Percentiles rank a stretch among this genome's conserved stretches.
phyloP scores from a whole-genome alignment of 352 stramenopile species.

The Globisporangium barbulae region DNA sequence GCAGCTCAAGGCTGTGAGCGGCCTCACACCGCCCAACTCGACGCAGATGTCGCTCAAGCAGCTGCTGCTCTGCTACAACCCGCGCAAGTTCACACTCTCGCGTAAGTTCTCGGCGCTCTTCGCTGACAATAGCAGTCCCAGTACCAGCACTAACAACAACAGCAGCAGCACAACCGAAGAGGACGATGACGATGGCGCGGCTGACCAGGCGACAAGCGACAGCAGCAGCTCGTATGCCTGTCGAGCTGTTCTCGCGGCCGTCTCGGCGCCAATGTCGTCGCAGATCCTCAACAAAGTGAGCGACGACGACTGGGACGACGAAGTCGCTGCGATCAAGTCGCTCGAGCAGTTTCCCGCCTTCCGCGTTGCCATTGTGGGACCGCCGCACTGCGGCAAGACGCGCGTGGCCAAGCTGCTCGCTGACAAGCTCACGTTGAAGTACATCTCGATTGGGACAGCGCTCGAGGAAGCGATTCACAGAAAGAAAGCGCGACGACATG shows the following conservation, averaged over 20 bases:
- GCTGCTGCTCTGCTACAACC: constrained; percentile 67
- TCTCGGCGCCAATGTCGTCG: constrained; percentile 4
- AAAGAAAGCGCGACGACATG: constrained; percentile 14
- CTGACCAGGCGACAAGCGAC: not conserved
- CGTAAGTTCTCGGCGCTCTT: constrained; percentile 55
- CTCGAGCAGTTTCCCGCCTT: constrained; percentile 45
- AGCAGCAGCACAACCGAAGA: not conserved
- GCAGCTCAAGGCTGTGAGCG: constrained; percentile 40
- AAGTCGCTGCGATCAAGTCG: constrained; percentile 32
- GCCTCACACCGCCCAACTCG: constrained; percentile 41
- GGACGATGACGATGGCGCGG: not conserved
- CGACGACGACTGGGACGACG: constrained; percentile 38
- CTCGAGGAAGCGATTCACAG: constrained; percentile 39
- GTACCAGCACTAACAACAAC: not conserved
- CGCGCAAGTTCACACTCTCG: constrained; percentile 65
- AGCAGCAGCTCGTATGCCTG: not conserved
- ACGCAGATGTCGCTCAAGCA: constrained; percentile 73
- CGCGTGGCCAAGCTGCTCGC: constrained; percentile 46
- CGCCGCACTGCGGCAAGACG: constrained; percentile 55
- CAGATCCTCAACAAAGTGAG: constrained; percentile 23
- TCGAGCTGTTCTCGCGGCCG: not conserved
- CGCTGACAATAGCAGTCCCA: not conserved
- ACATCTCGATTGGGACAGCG: constrained; percentile 38
- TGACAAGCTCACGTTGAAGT: constrained; percentile 36
- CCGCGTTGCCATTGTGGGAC: constrained; percentile 49